These are phyloP conservation scores for Blastomyces gilchristii DNA, from an alignment of 2,329 filamentous ascomycete genomes.

Conservation along the genomic window DNA sequence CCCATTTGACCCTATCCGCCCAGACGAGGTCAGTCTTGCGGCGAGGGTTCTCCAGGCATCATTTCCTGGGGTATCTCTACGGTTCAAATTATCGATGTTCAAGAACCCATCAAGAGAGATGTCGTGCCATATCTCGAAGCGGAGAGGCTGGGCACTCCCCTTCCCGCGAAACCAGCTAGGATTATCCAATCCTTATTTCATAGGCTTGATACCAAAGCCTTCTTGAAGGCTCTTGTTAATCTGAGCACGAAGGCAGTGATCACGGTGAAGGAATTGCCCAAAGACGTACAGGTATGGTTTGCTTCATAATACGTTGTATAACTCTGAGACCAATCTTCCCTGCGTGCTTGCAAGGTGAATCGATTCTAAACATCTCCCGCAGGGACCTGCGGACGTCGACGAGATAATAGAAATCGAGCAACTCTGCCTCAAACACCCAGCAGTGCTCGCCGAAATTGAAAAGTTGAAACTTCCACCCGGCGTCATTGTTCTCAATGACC, in stretches of 20 bases:
- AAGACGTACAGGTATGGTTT: constrained; percentile 35
- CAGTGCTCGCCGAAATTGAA: constrained; percentile 48
- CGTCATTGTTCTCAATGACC: constrained; percentile 47
- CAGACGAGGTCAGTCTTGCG: constrained; percentile 32
- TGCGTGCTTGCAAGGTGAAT: background rate
- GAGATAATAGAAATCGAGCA: constrained; percentile 51
- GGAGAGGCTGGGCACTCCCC: constrained; percentile 44
- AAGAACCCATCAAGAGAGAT: constrained; percentile 53
- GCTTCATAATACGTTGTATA: background rate
- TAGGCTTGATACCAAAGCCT: constrained; percentile 34
- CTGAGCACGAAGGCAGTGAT: constrained; percentile 28
- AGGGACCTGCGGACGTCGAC: constrained; percentile 50
- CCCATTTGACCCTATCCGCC: constrained; percentile 34
- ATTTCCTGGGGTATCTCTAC: constrained; percentile 29
- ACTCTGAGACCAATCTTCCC: background rate
- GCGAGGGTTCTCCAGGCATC: constrained; percentile 29
- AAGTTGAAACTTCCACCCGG: constrained; percentile 51
- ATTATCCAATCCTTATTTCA: constrained; percentile 45
- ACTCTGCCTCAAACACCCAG: constrained; percentile 45
- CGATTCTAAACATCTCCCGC: constrained; percentile 18
- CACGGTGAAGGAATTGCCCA: constrained; percentile 36
- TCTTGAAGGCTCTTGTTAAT: constrained; percentile 33
- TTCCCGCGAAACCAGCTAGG: constrained; percentile 42
- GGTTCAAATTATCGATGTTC: constrained; percentile 57
- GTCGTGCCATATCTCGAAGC: constrained; percentile 53